phyloP scores from a whole-genome alignment of 1,284 basidiomycete genomes.

The Lentinula novae-zelandiae region DNA sequence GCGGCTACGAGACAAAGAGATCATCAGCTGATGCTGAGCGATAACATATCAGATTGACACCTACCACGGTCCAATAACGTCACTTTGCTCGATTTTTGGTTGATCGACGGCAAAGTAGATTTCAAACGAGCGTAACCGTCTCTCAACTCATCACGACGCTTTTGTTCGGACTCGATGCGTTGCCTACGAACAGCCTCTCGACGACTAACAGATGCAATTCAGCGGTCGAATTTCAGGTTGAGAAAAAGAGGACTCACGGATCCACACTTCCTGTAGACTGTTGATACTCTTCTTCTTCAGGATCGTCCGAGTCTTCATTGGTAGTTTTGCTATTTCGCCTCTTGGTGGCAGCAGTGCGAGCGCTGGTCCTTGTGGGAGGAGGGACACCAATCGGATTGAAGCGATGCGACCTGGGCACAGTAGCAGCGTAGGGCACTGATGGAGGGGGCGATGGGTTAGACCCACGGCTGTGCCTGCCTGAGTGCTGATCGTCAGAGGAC shows the following conservation, averaged over 20 bases:
- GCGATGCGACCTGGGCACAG: slow-evolving; percentile 66
- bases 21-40: slow-evolving; percentile 11
- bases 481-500: slow-evolving; percentile 55
- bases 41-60: slow-evolving; percentile 26
- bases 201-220: slow-evolving; percentile 37
- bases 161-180: slow-evolving; percentile 84
- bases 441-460: slow-evolving; percentile 59
- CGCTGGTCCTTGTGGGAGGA: slow-evolving; percentile 33
- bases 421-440: slow-evolving; percentile 47
- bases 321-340: slow-evolving; percentile 42
- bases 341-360: slow-evolving; percentile 35
- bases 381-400: slow-evolving; percentile 69
- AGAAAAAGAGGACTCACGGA: slow-evolving; percentile 32
- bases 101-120: slow-evolving; percentile 78
- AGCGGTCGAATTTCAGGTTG: not conserved
- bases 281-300: slow-evolving; percentile 61
- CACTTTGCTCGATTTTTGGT: slow-evolving; percentile 88
- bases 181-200: slow-evolving; percentile 82
- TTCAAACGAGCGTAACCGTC: slow-evolving; percentile 85
- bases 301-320: slow-evolving; percentile 59
- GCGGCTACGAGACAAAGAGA: slow-evolving; percentile 44
- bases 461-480: slow-evolving; percentile 62
- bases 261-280: slow-evolving; percentile 47
- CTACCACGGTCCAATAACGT: slow-evolving; percentile 78
- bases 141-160: slow-evolving; percentile 81